Base-by-base conservation (phyloP, 768 basidiomycete species). In the Rhizopogon sp. region DNA sequence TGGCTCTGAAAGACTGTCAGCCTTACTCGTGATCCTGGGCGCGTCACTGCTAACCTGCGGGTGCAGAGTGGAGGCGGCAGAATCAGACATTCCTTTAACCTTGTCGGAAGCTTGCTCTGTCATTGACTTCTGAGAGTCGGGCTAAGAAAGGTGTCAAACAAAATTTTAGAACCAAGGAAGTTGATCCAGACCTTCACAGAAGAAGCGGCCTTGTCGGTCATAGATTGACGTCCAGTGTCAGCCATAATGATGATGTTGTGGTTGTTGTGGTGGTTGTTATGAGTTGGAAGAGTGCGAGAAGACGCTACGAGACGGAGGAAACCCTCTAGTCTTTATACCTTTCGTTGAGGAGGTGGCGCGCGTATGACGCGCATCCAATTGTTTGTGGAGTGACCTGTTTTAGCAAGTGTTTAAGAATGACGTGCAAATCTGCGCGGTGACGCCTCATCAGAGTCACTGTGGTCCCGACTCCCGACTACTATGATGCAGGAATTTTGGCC, bases 51-150 rank as follows among this genome's bases (percentile, higher is more conserved):
- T 10, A 14, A 79, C 79, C 59, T 79, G 66, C 60, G 83, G 81
- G 64, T 84, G 76, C 14, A 76, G 2, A 41, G 75, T 72, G 22
- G 80, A 80, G 1, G 78, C 76, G 5, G 65, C 59, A 46, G 76
- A 79, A 62, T 84, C 83, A 40, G 66, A 56, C 52, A 64, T 71
- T 56, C 80, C 77, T 62, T 80, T 81, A 60, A 77, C 6, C 39
- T 62, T 66, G 70, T 85, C 84, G 46, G 75, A 66, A 8, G 72
- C 58, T 22, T 81, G 74, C 73, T 85, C 83, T 29, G 74, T 68
- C 53, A 69, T 72, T n/a, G 72, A 57, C 73, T 85, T 85, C 73
- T 84, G 72, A 33, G 77, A 79, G 59, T 84, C 82, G 60, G 82
- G 82, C 82, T 83, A 50, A 4, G 55, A 33, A 49, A 4, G 28